Evolutionary conservation across 352 stramenopile genomes (phyloP).

Genomic region (Globisporangium emineosum): DNA sequence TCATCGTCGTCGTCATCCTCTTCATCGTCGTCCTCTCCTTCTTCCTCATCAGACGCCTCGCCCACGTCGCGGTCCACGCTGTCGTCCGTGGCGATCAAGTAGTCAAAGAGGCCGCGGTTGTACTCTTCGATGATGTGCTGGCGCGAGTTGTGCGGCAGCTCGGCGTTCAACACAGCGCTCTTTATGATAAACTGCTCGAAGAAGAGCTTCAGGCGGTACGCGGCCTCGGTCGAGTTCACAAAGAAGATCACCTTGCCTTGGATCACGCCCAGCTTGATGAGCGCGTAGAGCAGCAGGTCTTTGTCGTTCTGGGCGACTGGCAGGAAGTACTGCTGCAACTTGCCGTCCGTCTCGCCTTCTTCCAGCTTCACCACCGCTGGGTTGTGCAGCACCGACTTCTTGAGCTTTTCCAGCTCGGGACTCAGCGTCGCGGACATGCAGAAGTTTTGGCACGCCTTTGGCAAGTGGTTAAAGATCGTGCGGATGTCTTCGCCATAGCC

Average conservation of each 20-base stretch:
- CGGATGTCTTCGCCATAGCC: constrained; percentile 93
- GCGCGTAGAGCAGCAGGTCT: constrained; percentile 96
- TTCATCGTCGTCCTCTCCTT: constrained; percentile 71
- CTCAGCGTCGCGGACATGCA: constrained; percentile 98
- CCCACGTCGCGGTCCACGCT: constrained; percentile 88
- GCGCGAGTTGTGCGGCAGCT: constrained; percentile 96
- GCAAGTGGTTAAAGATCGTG: constrained; percentile 91
- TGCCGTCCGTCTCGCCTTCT: constrained; percentile 85
- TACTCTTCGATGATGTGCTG: constrained; percentile 96
- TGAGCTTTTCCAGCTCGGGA: constrained; percentile 95
- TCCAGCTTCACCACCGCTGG: constrained; percentile 97
- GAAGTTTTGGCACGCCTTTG: constrained; percentile 98
- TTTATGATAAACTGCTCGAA: constrained; percentile 99
- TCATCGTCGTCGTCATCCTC: constrained; percentile 38
- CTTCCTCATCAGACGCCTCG: constrained; percentile 57
- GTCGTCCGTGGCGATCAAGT: constrained; percentile 98
- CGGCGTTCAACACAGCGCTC: constrained; percentile 97
- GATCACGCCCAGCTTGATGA: constrained; percentile 97
- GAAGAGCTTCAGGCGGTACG: constrained; percentile 98
- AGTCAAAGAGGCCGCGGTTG: constrained; percentile 98
- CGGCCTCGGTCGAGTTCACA: constrained; percentile 94
- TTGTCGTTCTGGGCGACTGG: constrained; percentile 90
- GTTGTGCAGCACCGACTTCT: constrained; percentile 96
- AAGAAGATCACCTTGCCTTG: constrained; percentile 99
- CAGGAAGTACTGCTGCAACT: constrained; percentile 97